Evolutionary conservation across 345 rosid genomes (phyloP).

Genomic region (Eucalyptus viminalis): DNA sequence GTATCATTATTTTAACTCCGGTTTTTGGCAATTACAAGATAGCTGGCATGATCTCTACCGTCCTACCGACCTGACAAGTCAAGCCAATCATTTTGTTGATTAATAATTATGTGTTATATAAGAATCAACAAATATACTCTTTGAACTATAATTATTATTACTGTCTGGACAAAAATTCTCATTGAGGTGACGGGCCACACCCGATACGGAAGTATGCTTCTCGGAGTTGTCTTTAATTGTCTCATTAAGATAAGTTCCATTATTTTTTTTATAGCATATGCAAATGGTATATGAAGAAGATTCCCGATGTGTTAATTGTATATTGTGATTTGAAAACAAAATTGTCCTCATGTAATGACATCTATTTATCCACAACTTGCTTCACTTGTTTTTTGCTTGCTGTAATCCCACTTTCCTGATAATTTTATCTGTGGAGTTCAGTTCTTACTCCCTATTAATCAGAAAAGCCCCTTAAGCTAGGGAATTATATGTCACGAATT

Average conservation of each 20-base stretch:
- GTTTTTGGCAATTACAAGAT: neutral
- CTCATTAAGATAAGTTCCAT: neutral
- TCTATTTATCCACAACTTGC: neutral
- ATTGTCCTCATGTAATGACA: neutral
- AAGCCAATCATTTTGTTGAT: neutral
- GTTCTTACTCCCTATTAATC: neutral
- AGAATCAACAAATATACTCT: neutral
- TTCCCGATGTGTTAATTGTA: neutral
- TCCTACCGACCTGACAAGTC: neutral
- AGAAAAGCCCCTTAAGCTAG: neutral
- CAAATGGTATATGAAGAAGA: neutral
- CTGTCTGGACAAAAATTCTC: neutral
- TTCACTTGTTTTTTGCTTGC: neutral
- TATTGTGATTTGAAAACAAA: neutral
- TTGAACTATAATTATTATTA: too few relatives aligned
- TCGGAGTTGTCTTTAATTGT: neutral
- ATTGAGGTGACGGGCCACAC: neutral
- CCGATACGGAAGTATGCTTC: neutral
- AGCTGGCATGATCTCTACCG: neutral
- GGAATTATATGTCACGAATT: neutral
- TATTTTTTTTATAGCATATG: neutral
- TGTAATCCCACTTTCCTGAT: neutral
- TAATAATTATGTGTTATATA: too few relatives aligned
- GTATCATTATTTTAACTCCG: neutral
- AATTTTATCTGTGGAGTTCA: neutral